These are phyloP conservation scores for Cyberlindnera mississippiensis DNA, from an alignment of 805 yeast genomes.

Conservation along the genomic window DNA sequence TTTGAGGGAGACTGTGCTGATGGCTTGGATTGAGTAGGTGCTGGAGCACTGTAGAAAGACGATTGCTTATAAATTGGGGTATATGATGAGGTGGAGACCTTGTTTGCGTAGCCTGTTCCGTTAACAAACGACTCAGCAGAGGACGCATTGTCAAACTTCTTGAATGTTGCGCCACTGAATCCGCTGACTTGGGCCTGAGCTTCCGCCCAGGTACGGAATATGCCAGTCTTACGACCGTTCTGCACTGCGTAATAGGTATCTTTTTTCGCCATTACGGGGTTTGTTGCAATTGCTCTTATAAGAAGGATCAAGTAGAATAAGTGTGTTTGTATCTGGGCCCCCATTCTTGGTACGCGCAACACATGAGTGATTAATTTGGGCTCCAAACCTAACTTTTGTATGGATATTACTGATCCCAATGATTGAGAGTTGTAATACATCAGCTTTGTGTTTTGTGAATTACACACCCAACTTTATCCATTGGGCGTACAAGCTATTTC, in stretches of 20 bases:
- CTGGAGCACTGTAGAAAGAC: background rate
- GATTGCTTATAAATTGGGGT: background rate
- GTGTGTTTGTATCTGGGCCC: too few relatives aligned
- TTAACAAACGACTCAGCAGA: constrained; percentile 47
- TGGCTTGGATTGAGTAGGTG: background rate
- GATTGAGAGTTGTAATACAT: too few relatives aligned
- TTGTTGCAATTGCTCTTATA: background rate
- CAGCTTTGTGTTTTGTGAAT: too few relatives aligned
- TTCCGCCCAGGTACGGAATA: constrained; percentile 57
- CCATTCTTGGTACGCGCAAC: too few relatives aligned
- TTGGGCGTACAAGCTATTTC: too few relatives aligned
- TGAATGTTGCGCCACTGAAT: constrained; percentile 29
- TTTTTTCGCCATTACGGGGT: background rate
- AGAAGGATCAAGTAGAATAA: too few relatives aligned
- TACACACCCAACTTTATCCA: too few relatives aligned
- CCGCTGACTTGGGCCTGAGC: constrained; percentile 53
- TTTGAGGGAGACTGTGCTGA: background rate
- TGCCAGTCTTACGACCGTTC: constrained; percentile 38
- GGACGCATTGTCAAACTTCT: constrained; percentile 37
- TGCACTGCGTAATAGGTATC: constrained; percentile 17
- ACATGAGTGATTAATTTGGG: too few relatives aligned
- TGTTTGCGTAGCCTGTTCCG: background rate
- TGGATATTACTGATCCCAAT: too few relatives aligned
- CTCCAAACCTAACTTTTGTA: too few relatives aligned
- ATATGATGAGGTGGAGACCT: background rate